Base-by-base conservation (phyloP, 495 filamentous ascomycete genomes). In the Podospora bellae-mahoneyi region DNA sequence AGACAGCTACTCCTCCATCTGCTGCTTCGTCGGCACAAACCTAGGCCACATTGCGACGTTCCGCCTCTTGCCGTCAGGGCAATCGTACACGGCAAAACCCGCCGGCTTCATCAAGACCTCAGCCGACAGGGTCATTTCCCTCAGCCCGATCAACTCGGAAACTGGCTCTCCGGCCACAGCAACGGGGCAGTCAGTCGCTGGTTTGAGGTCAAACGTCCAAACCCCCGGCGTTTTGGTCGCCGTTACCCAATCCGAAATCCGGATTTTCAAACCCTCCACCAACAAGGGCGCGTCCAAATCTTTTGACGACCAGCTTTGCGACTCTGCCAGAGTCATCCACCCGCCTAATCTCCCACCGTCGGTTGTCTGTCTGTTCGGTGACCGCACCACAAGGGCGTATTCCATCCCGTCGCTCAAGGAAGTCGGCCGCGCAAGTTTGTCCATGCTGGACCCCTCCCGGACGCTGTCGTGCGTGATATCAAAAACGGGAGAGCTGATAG, bases 1-100 rank as follows among this genome's bases (percentile, higher is more conserved):
- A 0, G 94, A 97, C 78, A 90, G 91, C 69, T 99, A 96, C 73
- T 97, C 94, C 6, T 96, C 92, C 71, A 96, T 99, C 65, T 88
- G 90, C 60, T 90, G 94, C 71, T 97, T 97, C 73, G 90, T 95
- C 4, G 95, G 96, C 10, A 98, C 94, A 0, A 93, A 90, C 72
- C 72, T 87, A 48, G 95, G 95, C 23, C 89, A 89, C 66, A 79
- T 97, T 32, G 87, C 87, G 20, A 97, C 95, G 0, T 94, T 98
- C 80, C 97, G 95, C 79, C 81, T 99, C 19, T 80, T 98, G 7
- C 95, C 95, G 2, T 82, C 87, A 7, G 77, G 83, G 2, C 83
- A 84, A 71, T 88, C 91, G 5, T 98, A 96, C 76, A 83, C 84
- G n/a, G 93, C 88, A 32, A 82, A 88, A 34, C 85, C 90, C 70